A percentile compares a stretch with the other conserved stretches of the same genome.
Evolutionary conservation across 1,284 basidiomycete species (phyloP).

Genomic region (Leccinum ponderosum): DNA sequence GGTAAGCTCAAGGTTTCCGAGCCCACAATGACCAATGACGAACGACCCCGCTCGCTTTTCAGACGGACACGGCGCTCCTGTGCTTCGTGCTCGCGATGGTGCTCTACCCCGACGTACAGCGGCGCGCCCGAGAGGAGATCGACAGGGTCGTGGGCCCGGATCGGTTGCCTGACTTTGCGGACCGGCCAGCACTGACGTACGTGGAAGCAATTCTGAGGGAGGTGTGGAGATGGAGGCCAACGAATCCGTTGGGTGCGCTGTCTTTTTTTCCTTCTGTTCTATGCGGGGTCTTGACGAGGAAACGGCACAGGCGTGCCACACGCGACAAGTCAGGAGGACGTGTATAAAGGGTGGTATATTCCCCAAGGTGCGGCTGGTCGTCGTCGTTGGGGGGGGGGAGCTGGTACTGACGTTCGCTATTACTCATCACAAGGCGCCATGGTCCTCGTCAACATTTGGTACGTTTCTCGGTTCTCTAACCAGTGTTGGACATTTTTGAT

Average conservation of each 20-base stretch:
- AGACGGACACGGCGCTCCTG: background rate
- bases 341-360: background rate
- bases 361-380: background rate
- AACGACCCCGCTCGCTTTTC: background rate
- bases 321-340: background rate
- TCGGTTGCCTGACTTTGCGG: slow-evolving; percentile 6
- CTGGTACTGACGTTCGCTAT: background rate
- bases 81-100: slow-evolving; percentile 12
- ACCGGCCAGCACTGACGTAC: slow-evolving; percentile 7
- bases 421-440: background rate
- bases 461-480: background rate
- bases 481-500: background rate
- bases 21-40: background rate
- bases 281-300: background rate
- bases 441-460: slow-evolving; percentile 5
- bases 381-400: background rate
- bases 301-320: background rate
- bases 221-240: slow-evolving; percentile 8
- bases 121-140: slow-evolving; percentile 11
- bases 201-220: slow-evolving; percentile 10
- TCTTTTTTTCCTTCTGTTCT: no score
- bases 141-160: slow-evolving; percentile 5
- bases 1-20: background rate
- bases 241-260: slow-evolving; percentile 2
- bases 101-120: slow-evolving; percentile 5